Evolutionary conservation across 1,284 basidiomycete genomes (phyloP), one percentile per base, ranked within the genome.

Genomic region (Sporisorium reilianum): DNA sequence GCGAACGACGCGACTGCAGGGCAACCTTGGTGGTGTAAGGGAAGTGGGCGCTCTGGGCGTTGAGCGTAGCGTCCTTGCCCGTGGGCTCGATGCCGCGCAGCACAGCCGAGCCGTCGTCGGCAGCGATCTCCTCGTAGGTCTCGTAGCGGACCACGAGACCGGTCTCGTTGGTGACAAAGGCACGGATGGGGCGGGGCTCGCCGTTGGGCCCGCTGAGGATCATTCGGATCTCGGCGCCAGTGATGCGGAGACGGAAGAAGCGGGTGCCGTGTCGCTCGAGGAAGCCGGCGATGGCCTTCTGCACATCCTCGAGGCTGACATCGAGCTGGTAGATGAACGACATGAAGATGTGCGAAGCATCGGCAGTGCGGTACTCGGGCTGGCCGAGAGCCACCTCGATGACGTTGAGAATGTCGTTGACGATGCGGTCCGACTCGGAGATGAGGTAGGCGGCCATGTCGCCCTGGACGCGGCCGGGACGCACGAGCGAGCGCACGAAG

Each of bases 121-220:
- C 97, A 45, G 91, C 91, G 80, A 98, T 94, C 87, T 99, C 97
- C 86, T 98, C 95, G 88, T 99, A 99, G n/a, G 93, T 93, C 84
- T 96, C 93, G 88, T 92, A 98, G 86, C 97, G 96, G 86, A 99
- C 96, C 77, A 98, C 93, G 87, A 99, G 98, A 50, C 96, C 96
- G 44, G 95, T 97, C 55, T 97, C 94, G 85, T 98, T 99, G 87
- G 97, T 94, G 85, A 99, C 96, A 85, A 98, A 91, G 80, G 95
- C 95, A 45, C 97, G 94, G 84, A 99, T 94, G 11, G 96, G 94
- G 8, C 93, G 93, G 50, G 93, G 91, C 80, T 95, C 95, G 46
- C 72, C 64, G 77, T 96, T 93, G 67, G 88, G 90, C 85, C 97
- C 93, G 87, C 97, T 95, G 61, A 99, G 90, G 48, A 93, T 90